phyloP scores from a whole-genome alignment of 1,284 basidiomycete species.

The Grifola frondosa region DNA sequence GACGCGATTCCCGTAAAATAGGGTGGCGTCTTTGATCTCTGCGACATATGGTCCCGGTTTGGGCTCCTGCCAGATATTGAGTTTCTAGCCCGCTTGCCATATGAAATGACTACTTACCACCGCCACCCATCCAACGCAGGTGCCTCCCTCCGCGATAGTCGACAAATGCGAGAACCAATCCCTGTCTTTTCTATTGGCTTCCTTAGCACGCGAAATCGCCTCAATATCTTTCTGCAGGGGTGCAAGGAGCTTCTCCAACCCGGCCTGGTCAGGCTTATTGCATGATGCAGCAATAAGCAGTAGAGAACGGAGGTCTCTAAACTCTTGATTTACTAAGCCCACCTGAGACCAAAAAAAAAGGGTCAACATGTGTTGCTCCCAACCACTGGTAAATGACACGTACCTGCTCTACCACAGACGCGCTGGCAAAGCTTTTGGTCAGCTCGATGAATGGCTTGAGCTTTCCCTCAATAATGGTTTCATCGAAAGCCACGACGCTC shows the following conservation, averaged over 20 bases:
- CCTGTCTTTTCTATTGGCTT: constrained; percentile 79
- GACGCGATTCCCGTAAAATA: constrained; percentile 90
- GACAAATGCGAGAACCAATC: constrained; percentile 85
- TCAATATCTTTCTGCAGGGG: constrained; percentile 79
- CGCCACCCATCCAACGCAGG: constrained; percentile 91
- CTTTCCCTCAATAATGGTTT: constrained; percentile 68
- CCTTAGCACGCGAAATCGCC: constrained; percentile 78
- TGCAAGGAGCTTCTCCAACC: constrained; percentile 61
- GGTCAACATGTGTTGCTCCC: constrained; percentile 1
- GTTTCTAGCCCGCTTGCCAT: neutral
- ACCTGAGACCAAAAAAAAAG: constrained; percentile 51
- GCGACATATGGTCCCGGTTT: constrained; percentile 85
- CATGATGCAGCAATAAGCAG: constrained; percentile 72
- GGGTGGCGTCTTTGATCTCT: constrained; percentile 85
- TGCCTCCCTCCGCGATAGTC: constrained; percentile 80
- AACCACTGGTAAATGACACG: constrained; percentile 28
- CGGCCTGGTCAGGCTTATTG: constrained; percentile 74
- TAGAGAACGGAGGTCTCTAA: constrained; percentile 67
- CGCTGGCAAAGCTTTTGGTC: constrained; percentile 73
- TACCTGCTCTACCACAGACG: constrained; percentile 77
- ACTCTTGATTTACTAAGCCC: constrained; percentile 66
- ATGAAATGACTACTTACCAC: constrained; percentile 51
- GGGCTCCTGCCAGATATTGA: constrained; percentile 50
- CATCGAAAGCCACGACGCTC: constrained; percentile 74
- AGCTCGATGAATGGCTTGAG: constrained; percentile 75